These are phyloP conservation scores for Verticillium isaacii DNA, from an alignment of 2,329 filamentous ascomycete species.

Conservation along the genomic window DNA sequence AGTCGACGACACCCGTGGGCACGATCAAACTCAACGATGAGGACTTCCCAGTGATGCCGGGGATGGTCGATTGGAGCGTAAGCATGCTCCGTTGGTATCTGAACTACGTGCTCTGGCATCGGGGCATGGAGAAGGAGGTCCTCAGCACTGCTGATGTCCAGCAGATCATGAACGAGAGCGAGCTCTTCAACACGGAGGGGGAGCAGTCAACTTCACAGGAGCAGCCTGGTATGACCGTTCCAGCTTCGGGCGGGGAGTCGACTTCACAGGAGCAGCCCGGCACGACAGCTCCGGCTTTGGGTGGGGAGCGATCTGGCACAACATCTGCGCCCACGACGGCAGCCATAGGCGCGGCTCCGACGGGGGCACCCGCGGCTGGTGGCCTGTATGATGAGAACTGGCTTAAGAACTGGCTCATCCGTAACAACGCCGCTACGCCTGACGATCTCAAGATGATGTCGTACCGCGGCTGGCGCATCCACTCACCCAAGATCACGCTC, in stretches of 20 bases:
- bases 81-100: background rate
- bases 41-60: background rate
- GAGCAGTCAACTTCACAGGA: background rate
- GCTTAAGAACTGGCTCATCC: constrained; percentile 12
- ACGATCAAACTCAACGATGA: background rate
- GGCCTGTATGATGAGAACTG: constrained; percentile 4
- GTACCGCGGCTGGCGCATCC: constrained; percentile 29
- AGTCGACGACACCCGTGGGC: background rate
- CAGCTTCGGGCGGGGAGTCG: no score
- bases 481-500: constrained; percentile 26
- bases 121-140: background rate
- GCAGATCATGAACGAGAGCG: background rate
- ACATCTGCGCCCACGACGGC: background rate
- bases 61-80: background rate
- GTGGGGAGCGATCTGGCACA: background rate
- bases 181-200: background rate
- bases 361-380: background rate
- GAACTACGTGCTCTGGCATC: background rate
- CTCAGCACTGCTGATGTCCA: background rate
- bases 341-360: background rate
- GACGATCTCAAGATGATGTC: constrained; percentile 10
- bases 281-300: background rate
- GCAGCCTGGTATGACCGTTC: no score
- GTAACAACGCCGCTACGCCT: background rate
- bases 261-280: background rate